Base-by-base conservation (phyloP, 1,139 yeast species). In the Candida gigantensis region DNA sequence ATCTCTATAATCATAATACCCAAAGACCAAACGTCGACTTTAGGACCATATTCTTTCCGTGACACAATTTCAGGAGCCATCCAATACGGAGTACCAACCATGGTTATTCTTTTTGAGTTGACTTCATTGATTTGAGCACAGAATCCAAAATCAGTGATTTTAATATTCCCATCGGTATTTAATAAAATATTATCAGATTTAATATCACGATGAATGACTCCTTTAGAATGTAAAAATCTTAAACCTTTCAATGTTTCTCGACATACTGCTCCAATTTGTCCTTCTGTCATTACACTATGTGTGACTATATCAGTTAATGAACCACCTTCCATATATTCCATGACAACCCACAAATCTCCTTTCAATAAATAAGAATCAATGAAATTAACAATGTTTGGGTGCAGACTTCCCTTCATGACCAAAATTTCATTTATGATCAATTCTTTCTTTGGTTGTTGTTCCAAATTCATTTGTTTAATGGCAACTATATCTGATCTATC, bases 1-100 rank as follows among this genome's bases (percentile, higher is more conserved):
- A 92, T 92, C 62, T 92, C 98, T 54, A 92, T 89, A 13, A 90
- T 82, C 98, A 92, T 92, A 49, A 92, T 92, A 46, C 98, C 98
- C 46, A 92, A 68, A 9, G 96, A 87, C 98, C 98, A 92, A 35
- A 94, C 84, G 62, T 92, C 98, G 39, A 92, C 96, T 62, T 94
- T 90, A 27, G 97, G 95, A 2, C 97, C 98, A 58, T 92, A 92
- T 52, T 89, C 96, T 57, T 90, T 89, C 47, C 96, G 73, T 7
- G 89, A 80, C 14, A 92, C 96, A 40, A 92, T 96, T 62, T 92
- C 98, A 2, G 98, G 98, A 0, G 98, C 98, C 98, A 92, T 92
- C 98, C 98, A 92, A 60, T 92, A 92, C 4, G 98, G 98, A 0
- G 98, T 92, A n/a, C 98, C 98, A 13, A 92, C 98, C 95, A 92